phyloP scores from a whole-genome alignment of 2,329 filamentous ascomycete genomes.

The Aspergillus fructus region DNA sequence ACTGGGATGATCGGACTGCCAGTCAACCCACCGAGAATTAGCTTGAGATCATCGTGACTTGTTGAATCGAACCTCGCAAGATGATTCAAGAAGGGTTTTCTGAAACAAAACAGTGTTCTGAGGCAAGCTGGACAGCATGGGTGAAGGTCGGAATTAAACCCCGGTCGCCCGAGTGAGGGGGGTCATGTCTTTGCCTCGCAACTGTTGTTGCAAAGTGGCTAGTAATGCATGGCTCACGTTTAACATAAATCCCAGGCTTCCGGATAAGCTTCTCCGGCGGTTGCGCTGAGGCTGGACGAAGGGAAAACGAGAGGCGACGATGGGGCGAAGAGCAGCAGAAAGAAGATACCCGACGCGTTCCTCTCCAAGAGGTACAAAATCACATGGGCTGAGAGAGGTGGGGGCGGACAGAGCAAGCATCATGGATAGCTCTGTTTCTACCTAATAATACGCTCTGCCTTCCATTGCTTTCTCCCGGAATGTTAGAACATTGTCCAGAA shows the following conservation, averaged over 20 bases:
- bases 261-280: not conserved
- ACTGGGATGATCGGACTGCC: not conserved
- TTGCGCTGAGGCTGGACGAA: not conserved
- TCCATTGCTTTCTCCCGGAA: too few species aligned
- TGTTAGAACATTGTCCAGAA: not conserved
- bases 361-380: not conserved
- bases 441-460: not conserved
- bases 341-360: not conserved
- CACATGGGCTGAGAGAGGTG: not conserved
- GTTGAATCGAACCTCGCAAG: not conserved
- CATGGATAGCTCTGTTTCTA: not conserved
- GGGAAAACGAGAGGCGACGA: not conserved
- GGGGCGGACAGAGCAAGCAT: not conserved
- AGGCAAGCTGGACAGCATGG: not conserved
- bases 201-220: not conserved
- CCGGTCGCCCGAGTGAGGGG: not conserved
- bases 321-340: too few species aligned
- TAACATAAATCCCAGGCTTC: not conserved
- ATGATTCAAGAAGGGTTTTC: not conserved
- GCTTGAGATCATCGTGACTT: not conserved
- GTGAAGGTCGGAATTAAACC: not conserved
- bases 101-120: not conserved
- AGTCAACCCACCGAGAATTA: not conserved
- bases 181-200: not conserved
- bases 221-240: not conserved